Evolutionary conservation across 148 eudicot species (phyloP), one percentile per base, ranked within the genome.

Genomic region (Heliosperma pusillum): DNA sequence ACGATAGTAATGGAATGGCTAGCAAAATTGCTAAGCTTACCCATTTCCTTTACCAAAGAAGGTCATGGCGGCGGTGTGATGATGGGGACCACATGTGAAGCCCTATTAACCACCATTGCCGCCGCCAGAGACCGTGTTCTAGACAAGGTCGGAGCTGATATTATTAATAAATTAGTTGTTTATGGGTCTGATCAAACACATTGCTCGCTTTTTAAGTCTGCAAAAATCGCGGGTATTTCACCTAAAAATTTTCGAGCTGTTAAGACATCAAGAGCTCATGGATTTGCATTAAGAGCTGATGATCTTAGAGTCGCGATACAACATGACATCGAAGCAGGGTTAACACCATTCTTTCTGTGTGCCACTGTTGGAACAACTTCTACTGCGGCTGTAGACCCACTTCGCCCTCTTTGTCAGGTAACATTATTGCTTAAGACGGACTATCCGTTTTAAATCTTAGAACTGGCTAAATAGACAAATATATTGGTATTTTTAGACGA

Each of bases 141-240:
- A 6, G 67, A 74, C 0, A 61, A 26, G 33, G 63, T 77, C 7
- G 88, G 88, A 0, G 45, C 78, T 2, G 85, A 83, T 0, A 74
- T 74, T 25, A 77, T 87, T 36, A 76, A 77, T 60, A 87, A 85
- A 72, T 66, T 87, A 11, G 90, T 87, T 0, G 83, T 87, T 9
- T 87, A 87, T 24, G 86, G 81, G 1, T 87, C 90, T 0, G 90
- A 87, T 30, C 90, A 87, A 67, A 85, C 90, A 33, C 90, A 87
- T 45, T 85, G 82, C 52, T 80, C 88, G 0, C 63, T 83, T 70
- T 78, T 82, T 47, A 87, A 87, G 71, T 84, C 90, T 0, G 76
- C 85, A 1, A 79, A 85, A 47, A 85, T 87, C 11, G 90, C 88
- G 26, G 90, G 90, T 10, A 85, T 87, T n/a, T 66, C 70, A 4